These are phyloP conservation scores for Saitozyma sp. DNA, from an alignment of 768 basidiomycete genomes.

Conservation along the genomic window DNA sequence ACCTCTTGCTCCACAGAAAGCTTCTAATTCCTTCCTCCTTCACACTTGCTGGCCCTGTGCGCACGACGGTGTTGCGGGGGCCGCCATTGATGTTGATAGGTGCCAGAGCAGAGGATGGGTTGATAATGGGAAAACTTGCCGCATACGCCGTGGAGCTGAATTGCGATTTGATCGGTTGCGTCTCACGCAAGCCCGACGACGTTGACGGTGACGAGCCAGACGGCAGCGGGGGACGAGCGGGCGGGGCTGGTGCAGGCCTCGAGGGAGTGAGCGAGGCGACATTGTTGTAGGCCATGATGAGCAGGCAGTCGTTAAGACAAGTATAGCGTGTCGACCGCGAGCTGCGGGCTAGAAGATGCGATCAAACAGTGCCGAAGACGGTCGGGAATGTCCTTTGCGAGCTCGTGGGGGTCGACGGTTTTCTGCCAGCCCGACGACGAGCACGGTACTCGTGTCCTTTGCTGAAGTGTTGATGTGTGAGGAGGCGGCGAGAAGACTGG, in stretches of 20 bases:
- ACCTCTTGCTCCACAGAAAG: conserved; percentile 88
- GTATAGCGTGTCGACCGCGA: too few relatives aligned
- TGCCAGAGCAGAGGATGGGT: conserved; percentile 8
- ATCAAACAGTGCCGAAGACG: too few relatives aligned
- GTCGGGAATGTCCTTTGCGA: too few relatives aligned
- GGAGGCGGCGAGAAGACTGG: too few relatives aligned
- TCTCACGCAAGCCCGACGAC: background rate
- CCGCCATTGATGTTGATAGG: background rate
- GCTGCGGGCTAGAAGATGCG: too few relatives aligned
- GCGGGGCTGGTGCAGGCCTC: conserved; percentile 38
- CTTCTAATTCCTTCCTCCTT: conserved; percentile 94
- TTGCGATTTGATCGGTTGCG: conserved; percentile 7
- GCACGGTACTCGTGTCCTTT: too few relatives aligned
- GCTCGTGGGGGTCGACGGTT: too few relatives aligned
- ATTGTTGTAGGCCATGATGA: conserved; percentile 24
- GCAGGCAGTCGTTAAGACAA: background rate
- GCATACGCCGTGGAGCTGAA: conserved; percentile 38
- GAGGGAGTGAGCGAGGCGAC: conserved; percentile 37
- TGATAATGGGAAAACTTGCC: conserved; percentile 31
- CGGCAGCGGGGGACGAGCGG: conserved; percentile 7
- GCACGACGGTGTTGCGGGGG: conserved; percentile 17
- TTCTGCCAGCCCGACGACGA: too few relatives aligned
- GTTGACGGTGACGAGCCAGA: conserved; percentile 1
- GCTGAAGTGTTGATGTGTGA: too few relatives aligned
- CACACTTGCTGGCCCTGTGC: conserved; percentile 69